Conservation (phyloP, 768 basidiomycete species). For the Wakefieldia striispora region DNA sequence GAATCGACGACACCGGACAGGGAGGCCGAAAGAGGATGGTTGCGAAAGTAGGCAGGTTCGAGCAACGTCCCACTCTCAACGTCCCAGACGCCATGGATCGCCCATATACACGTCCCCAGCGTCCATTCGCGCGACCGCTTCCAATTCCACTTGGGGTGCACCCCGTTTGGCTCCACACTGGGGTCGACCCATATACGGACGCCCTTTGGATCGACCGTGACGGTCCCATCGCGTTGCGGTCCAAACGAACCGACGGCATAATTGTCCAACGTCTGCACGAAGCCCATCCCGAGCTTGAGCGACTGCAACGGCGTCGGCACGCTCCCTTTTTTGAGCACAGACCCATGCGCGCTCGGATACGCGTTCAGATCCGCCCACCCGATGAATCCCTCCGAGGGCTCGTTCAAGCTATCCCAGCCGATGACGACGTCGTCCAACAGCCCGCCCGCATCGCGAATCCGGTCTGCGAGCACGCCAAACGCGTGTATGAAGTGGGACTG, state of each 20-base stretch:
- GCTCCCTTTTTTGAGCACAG: constrained; percentile 84
- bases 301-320: constrained; percentile 84
- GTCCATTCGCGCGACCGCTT: constrained; percentile 66
- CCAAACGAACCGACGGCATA: constrained; percentile 82
- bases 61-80: constrained; percentile 62
- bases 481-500: constrained; percentile 76
- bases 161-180: constrained; percentile 46
- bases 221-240: constrained; percentile 65
- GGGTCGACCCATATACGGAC: constrained; percentile 74
- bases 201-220: constrained; percentile 85
- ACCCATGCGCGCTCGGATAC: constrained; percentile 65
- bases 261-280: constrained; percentile 75
- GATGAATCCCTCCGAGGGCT: constrained; percentile 80
- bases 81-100: constrained; percentile 89
- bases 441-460: constrained; percentile 69
- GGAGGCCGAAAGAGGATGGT: constrained; percentile 22
- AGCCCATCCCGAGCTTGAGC: constrained; percentile 85
- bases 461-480: constrained; percentile 71
- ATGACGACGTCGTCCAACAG: constrained; percentile 86
- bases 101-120: constrained; percentile 85
- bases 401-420: constrained; percentile 97
- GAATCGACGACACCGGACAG: background rate
- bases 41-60: constrained; percentile 73
- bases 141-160: constrained; percentile 81
- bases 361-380: constrained; percentile 65